Conservation (phyloP, 2,329 filamentous ascomycete species). For the Arthrinium phaeospermum region DNA sequence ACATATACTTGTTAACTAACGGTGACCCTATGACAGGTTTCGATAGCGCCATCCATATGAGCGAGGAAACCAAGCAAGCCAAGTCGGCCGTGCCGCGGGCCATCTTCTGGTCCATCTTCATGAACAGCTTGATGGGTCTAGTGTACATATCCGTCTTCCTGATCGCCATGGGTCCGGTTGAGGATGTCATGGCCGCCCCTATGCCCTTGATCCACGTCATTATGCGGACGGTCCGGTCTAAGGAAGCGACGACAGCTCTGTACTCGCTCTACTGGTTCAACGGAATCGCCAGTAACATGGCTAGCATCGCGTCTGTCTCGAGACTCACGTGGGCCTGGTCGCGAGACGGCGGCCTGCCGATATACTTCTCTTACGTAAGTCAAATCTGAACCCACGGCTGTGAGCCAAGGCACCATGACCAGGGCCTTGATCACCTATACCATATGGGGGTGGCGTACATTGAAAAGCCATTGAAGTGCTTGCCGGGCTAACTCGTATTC, state of each 20-base stretch:
- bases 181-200: constrained; percentile 4
- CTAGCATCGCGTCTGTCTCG: constrained; percentile 21
- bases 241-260: constrained; percentile 2
- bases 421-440: too few species aligned
- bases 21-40: neutral
- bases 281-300: constrained; percentile 18
- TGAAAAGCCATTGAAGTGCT: neutral
- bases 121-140: constrained; percentile 20
- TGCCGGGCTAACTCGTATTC: neutral
- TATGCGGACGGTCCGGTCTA: neutral
- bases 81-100: constrained; percentile 21
- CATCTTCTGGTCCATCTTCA: constrained; percentile 24
- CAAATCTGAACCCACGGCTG: neutral
- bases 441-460: neutral
- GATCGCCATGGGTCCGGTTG: constrained; percentile 22
- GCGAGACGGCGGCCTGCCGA: constrained; percentile 21
- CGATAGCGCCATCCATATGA: constrained; percentile 24
- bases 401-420: neutral
- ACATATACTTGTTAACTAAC: neutral
- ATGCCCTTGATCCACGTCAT: constrained; percentile 22
- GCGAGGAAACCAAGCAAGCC: constrained; percentile 24
- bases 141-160: constrained; percentile 18
- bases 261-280: constrained; percentile 7
- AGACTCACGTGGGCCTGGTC: constrained; percentile 23
- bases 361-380: constrained; percentile 23